Base-by-base conservation (phyloP, 2,329 filamentous ascomycete genomes). In the Beauveria caledonica region DNA sequence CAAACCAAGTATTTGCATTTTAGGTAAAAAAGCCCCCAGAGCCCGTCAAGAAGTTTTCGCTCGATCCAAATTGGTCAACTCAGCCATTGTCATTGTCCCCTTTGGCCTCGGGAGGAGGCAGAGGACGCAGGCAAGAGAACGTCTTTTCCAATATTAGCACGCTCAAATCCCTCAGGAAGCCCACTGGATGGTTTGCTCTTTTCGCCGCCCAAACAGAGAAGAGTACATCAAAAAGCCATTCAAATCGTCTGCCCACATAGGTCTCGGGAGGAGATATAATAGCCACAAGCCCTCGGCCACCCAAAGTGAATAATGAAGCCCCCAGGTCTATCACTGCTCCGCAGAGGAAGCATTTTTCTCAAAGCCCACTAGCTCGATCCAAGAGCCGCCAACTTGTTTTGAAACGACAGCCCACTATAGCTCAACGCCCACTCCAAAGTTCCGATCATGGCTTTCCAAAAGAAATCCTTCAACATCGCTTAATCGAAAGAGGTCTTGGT, bases 401-500 rank as follows among this genome's bases (percentile, higher is more conserved):
- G 76, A 80, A 79, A 79, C 76, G 78, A 82, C 77, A 80, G 80
- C 80, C 80, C 79, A 81, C 80, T 33, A 73, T 77, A 82, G 68
- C 66, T 70, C 72, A 69, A 65, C 63, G 76, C 76, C 76, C 75
- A 77, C 76, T 73, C 70, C 72, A 23, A 74, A 73, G 73, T 69
- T 74, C 71, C 72, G 70, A 63, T 66, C 71, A 70, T 70, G 73
- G 72, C 73, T 76, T 77, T 77, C 78, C 76, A 69, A 70, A 25
- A 23, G 29, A 40, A 70, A 46, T 15, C 15, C 19, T 17, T 2
- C 15, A 21, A 46, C 64, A 33, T 71, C 72, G 71, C 76, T 78
- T 76, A 76, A 64, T 77, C 75, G 73, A 90, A 90, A 65, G 85
- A 89, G 72, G 85, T 86, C 86, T 92, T 94, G 79, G 85, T 88